Base-by-base conservation (phyloP, 371 early-diverging fungal genomes). In the Dichotomocladium elegans region DNA sequence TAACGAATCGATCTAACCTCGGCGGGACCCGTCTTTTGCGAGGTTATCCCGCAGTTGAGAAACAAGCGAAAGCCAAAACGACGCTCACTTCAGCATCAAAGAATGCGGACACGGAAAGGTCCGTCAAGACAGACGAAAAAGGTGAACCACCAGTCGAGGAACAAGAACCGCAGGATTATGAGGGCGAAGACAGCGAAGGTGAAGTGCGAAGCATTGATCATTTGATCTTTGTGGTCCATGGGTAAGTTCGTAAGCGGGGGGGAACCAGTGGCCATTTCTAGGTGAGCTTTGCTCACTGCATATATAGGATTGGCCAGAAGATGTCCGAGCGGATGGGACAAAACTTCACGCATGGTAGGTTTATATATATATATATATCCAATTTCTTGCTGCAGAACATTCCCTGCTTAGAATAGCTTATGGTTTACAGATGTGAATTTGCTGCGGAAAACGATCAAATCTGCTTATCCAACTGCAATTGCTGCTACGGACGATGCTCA, bases 191-290 rank as follows among this genome's bases (percentile, higher is more conserved):
- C 12, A 72, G 71, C 12, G 79, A 83, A 43, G 83, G 75, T 47
- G 81, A 81, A 11, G 78, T 83, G 21, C 67, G 91, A 46, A 64
- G 64, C 3, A 82, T 92, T 46, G 81, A 89, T 58, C 93, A 92
- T 63, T 53, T 92, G 8, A 67, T 92, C 0, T 74, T 91, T 42
- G 91, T 87, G 4, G 82, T 92, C 53, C 92, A 92, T 57, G 94
- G 91, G 79, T 82, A 73, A 53, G 57, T 53, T 9, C 8, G n/a
- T n/a, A n/a, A n/a, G n/a, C n/a, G n/a, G n/a, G n/a, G n/a, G n/a
- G n/a, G n/a, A n/a, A n/a, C n/a, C n/a, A n/a, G n/a, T n/a, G n/a
- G n/a, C n/a, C n/a, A n/a, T n/a, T n/a, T n/a, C n/a, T n/a, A n/a
- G n/a, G n/a, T n/a, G n/a, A n/a, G 26, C 21, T 25, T 49, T 28